A percentile compares a stretch with the other conserved stretches of the same genome.
These are phyloP conservation scores for Rhodotorula diobovata DNA, from an alignment of 768 basidiomycete species.

Conservation along the genomic window DNA sequence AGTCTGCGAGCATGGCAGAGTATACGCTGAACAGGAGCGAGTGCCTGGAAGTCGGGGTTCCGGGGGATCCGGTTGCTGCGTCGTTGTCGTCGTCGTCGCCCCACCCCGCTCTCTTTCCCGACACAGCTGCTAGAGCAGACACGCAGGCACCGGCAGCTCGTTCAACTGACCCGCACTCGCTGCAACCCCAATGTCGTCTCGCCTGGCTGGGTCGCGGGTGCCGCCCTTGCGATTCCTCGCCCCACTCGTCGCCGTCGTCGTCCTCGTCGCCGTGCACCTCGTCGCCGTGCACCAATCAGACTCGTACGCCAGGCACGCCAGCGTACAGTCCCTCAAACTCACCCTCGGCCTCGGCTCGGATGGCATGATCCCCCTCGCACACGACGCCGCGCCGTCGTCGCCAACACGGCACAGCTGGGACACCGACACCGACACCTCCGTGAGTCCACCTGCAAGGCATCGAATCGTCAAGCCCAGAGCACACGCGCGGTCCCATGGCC, in stretches of 20 bases:
- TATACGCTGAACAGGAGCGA: too few relatives aligned
- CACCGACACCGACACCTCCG: too few relatives aligned
- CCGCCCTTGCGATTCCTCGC: neutral
- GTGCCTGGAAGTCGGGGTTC: too few relatives aligned
- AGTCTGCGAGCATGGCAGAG: too few relatives aligned
- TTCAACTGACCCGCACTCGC: too few relatives aligned
- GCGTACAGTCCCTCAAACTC: neutral
- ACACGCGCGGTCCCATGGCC: neutral
- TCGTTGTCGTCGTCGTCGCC: too few relatives aligned
- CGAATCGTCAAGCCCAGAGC: too few relatives aligned
- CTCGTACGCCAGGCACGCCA: neutral
- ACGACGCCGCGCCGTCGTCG: too few relatives aligned
- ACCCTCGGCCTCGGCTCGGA: slow-evolving; percentile 7
- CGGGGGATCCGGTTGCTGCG: too few relatives aligned
- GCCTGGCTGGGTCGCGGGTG: neutral
- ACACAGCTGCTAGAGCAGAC: neutral
- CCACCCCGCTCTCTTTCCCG: neutral
- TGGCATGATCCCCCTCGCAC: neutral
- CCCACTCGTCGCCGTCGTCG: neutral
- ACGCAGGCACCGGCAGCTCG: too few relatives aligned
- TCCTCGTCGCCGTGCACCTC: neutral
- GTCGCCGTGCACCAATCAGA: neutral
- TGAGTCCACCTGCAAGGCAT: too few relatives aligned
- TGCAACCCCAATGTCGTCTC: neutral
- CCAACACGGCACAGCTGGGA: too few relatives aligned